Evolutionary conservation across 2,329 filamentous ascomycete species (phyloP), one percentile per base, ranked within the genome.

Genomic region (Phaeoacremonium minimum): DNA sequence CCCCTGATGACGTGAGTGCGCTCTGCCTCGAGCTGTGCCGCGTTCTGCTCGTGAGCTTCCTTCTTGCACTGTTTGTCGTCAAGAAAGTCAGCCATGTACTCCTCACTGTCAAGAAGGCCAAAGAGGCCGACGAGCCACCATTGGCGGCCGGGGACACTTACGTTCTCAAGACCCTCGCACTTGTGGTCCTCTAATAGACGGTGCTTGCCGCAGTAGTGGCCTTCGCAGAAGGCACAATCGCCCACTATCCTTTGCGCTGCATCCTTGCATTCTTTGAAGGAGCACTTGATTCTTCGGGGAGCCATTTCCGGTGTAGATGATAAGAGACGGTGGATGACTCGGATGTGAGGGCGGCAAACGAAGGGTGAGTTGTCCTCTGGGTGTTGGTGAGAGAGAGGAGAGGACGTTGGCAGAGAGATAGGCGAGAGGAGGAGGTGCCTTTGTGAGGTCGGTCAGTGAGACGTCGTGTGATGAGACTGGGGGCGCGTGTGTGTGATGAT

Each of bases 141-240:
- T 36, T 55, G 48, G 6, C 40, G 38, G 36, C 38, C 36, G 12
- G 39, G 46, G 60, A 43, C 48, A 70, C 80, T 69, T 70, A 84
- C 80, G 67, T 95, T 87, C 71, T 97, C 93, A 39, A 98, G 72
- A 28, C 89, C 89, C 46, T 78, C 80, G 69, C 93, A 98, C 67
- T 87, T 87, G 69, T 98, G 93, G 51, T 91, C 87, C 65, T 98
- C 93, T 46, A 97, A 67, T 67, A 97, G 77, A 38, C 93, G 78
- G 67, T 98, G 93, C 70, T 89, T 95, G 52, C 87, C 87, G 67
- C 93, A 98, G 72, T 87, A 97, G 60, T 94, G 87, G 31, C 90
- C 89, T 38, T 84, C 74, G 71, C 93, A 98, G 73, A 97, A 97
- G 43, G 82, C 84, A 67, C 93, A 98, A 69, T 97, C 91, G 37